These are phyloP conservation scores for Trichoderma orchidacearum DNA, from an alignment of 495 filamentous ascomycete genomes.

Conservation along the genomic window DNA sequence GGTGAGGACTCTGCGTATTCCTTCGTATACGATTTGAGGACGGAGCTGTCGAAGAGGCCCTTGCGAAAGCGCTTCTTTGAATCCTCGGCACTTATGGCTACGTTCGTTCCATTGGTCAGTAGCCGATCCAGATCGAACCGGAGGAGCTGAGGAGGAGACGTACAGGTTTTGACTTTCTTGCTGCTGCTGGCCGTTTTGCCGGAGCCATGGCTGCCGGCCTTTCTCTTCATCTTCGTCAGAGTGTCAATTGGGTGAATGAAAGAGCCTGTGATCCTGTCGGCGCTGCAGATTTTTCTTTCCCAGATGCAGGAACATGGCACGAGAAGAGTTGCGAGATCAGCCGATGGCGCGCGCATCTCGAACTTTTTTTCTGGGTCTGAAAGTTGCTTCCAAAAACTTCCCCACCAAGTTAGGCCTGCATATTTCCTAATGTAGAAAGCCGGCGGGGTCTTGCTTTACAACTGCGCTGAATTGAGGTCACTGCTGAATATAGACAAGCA, in stretches of 20 bases:
- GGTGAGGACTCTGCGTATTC: slow-evolving; percentile 61
- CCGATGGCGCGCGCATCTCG: background rate
- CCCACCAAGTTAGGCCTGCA: background rate
- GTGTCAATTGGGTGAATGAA: background rate
- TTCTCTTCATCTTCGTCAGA: slow-evolving; percentile 30
- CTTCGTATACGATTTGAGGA: slow-evolving; percentile 52
- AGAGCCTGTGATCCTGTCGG: too few relatives aligned
- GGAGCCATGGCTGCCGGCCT: slow-evolving; percentile 21
- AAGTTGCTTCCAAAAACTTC: background rate
- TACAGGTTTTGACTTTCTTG: slow-evolving; percentile 33
- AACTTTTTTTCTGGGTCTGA: slow-evolving; percentile 2
- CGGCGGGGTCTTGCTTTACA: too few relatives aligned
- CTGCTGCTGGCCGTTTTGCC: slow-evolving; percentile 14
- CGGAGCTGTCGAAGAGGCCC: slow-evolving; percentile 57
- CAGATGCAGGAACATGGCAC: background rate
- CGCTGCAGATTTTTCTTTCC: background rate
- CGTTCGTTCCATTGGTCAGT: slow-evolving; percentile 8
- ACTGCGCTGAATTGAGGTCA: too few relatives aligned
- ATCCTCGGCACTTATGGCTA: slow-evolving; percentile 29
- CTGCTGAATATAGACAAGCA: too few relatives aligned
- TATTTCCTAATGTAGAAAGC: background rate
- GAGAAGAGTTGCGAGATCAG: background rate
- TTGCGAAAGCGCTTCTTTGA: slow-evolving; percentile 50
- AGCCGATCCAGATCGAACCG: slow-evolving; percentile 2
- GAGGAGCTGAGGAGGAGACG: slow-evolving; percentile 5